Percentiles rank a stretch among this genome's conserved stretches.
Evolutionary conservation across 2,329 filamentous ascomycete species (phyloP).

Genomic region (Plectosphaerella plurivora): DNA sequence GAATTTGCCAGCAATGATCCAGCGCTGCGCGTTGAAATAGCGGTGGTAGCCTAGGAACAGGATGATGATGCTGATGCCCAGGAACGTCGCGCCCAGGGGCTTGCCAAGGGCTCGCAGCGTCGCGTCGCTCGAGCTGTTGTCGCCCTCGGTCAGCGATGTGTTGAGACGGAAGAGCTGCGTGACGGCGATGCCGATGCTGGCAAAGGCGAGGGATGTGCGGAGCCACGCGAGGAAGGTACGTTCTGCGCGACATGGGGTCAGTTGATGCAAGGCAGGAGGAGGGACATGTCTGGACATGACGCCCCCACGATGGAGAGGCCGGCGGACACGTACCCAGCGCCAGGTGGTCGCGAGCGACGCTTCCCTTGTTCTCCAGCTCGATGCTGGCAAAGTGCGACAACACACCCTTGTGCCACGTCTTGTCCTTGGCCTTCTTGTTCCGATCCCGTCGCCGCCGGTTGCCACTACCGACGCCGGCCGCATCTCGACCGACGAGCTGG

Average conservation of each 20-base stretch:
- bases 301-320: neutral
- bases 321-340: conserved; percentile 56
- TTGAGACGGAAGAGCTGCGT: conserved; percentile 84
- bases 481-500: neutral
- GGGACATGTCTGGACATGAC: neutral
- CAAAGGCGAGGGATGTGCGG: conserved; percentile 75
- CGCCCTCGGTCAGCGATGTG: conserved; percentile 46
- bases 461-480: neutral
- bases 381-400: conserved; percentile 52
- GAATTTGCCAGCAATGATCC: conserved; percentile 76
- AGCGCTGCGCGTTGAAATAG: conserved; percentile 74
- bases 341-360: conserved; percentile 76
- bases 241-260: conserved; percentile 41
- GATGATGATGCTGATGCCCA: conserved; percentile 71
- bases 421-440: conserved; percentile 15
- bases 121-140: conserved; percentile 26
- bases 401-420: conserved; percentile 48
- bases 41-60: conserved; percentile 73
- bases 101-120: conserved; percentile 63
- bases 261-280: too few species aligned
- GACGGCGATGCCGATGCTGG: conserved; percentile 76
- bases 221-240: conserved; percentile 84
- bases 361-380: conserved; percentile 82
- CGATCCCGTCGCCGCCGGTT: neutral
- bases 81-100: conserved; percentile 71